Percentiles rank a stretch among this genome's conserved stretches.
These are phyloP conservation scores for Petunia axillaris DNA, from an alignment of 257 asterid genomes.

Conservation along the genomic window DNA sequence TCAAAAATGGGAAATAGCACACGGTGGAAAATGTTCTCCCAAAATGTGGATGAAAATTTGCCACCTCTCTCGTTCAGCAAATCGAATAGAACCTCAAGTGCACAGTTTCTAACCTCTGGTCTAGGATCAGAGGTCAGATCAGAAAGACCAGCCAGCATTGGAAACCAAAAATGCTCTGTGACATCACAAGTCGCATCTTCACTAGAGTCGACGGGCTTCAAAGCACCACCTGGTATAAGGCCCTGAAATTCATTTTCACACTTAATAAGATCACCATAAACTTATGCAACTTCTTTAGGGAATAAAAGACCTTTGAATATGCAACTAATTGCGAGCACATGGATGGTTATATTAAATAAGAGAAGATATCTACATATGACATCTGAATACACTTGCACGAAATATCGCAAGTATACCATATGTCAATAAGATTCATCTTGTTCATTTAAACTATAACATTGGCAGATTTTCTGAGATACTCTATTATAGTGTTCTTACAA, in stretches of 20 bases:
- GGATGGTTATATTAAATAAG: conserved; percentile 2
- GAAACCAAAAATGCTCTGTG: conserved; percentile 99
- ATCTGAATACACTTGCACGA: not conserved
- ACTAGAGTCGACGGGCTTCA: conserved; percentile 70
- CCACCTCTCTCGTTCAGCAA: conserved; percentile 96
- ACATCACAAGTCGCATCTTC: conserved; percentile 75
- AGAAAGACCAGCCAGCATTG: conserved; percentile 99
- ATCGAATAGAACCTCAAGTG: conserved; percentile 98
- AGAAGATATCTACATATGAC: conserved; percentile 7
- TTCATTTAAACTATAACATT: not conserved
- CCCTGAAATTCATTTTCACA: conserved; percentile 58
- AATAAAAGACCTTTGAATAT: not conserved
- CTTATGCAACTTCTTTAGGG: conserved; percentile 6
- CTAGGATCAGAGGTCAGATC: conserved; percentile 97
- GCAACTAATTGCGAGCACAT: not conserved
- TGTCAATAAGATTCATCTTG: not conserved
- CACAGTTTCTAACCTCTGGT: conserved; percentile 92
- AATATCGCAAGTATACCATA: not conserved
- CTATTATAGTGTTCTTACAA: not conserved
- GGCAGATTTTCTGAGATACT: not conserved
- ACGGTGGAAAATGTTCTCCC: conserved; percentile 92
- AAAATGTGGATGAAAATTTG: conserved; percentile 89
- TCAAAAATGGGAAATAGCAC: conserved; percentile 97
- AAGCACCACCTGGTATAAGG: conserved; percentile 92
- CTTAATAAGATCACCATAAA: conserved; percentile 27